Evolutionary conservation across 768 basidiomycete species (phyloP).

Genomic region (Hysterangium stoloniferum): DNA sequence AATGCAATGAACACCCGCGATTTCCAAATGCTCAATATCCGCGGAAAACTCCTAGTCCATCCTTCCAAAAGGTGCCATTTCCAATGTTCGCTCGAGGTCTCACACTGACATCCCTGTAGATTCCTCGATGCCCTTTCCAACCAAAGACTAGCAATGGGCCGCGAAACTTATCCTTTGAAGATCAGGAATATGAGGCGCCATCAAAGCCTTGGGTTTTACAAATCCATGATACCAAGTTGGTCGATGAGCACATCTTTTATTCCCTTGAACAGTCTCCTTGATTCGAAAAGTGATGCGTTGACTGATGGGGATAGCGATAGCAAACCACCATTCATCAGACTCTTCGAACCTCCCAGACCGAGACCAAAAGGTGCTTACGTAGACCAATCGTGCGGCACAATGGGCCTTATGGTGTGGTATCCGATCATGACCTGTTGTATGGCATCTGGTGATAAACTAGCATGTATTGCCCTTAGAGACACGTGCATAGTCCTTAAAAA

Average conservation of each 20-base stretch:
- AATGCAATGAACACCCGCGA: constrained; percentile 3
- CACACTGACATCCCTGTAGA: background rate
- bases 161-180: constrained; percentile 4
- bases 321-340: background rate
- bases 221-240: background rate
- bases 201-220: background rate
- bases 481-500: constrained; percentile 3
- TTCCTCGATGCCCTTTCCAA: constrained; percentile 4
- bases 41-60: constrained; percentile 7
- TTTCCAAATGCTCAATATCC: constrained; percentile 11
- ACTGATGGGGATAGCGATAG: background rate
- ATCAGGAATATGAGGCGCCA: no score
- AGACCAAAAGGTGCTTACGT: constrained; percentile 1
- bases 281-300: background rate
- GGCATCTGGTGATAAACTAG: constrained; percentile 4
- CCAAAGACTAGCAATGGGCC: constrained; percentile 6
- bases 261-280: constrained; percentile 4
- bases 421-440: constrained; percentile 6
- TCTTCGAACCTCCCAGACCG: background rate
- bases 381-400: background rate
- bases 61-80: constrained; percentile 1
- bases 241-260: constrained; percentile 8
- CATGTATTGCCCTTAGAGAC: constrained; percentile 8
- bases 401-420: constrained; percentile 10
- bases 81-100: background rate